phyloP scores from a whole-genome alignment of 495 filamentous ascomycete species.

The Glutinoglossum americanum region DNA sequence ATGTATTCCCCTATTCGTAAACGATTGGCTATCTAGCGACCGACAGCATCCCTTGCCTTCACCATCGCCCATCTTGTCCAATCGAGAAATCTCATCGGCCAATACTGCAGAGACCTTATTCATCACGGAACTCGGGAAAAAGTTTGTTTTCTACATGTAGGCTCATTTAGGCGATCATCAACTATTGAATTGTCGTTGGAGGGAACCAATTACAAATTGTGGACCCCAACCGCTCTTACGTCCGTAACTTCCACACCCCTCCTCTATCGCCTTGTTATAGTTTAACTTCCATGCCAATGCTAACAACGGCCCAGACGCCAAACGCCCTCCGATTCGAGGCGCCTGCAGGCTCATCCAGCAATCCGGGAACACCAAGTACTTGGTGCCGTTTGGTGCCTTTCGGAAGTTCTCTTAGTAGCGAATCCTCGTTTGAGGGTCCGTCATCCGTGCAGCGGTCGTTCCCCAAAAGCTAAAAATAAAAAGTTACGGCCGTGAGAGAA shows the following conservation, averaged over 20 bases:
- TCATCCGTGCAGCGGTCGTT: background rate
- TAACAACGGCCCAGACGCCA: background rate
- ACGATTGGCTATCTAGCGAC: too few relatives aligned
- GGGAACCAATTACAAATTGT: background rate
- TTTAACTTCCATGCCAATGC: background rate
- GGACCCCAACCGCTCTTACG: background rate
- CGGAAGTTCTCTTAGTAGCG: background rate
- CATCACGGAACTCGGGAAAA: background rate
- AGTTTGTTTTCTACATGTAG: background rate
- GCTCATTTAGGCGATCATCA: background rate
- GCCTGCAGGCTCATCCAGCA: background rate
- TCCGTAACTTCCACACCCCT: background rate
- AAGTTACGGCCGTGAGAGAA: constrained; percentile 1
- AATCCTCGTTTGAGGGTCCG: background rate
- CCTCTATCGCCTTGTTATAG: background rate
- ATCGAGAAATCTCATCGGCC: too few relatives aligned
- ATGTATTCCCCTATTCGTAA: too few relatives aligned
- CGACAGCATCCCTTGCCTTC: too few relatives aligned
- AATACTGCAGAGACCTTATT: background rate
- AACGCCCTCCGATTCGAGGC: background rate
- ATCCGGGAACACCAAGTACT: background rate
- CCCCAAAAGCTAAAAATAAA: background rate
- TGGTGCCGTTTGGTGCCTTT: background rate
- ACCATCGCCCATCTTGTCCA: too few relatives aligned
- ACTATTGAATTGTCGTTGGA: background rate